phyloP scores from a whole-genome alignment of 352 stramenopile species.

The Pythium coloratum region DNA sequence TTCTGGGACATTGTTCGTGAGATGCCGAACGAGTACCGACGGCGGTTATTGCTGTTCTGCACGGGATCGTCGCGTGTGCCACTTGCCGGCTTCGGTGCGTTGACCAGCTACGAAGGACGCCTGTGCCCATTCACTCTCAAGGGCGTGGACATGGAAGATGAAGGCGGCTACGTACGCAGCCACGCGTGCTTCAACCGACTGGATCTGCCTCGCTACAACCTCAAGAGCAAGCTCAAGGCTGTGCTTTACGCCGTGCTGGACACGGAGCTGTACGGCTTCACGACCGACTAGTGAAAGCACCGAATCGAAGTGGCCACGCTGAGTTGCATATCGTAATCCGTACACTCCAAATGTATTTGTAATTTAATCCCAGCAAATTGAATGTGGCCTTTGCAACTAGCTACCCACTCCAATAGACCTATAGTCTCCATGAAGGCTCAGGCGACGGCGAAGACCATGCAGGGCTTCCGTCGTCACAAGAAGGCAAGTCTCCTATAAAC shows the following conservation, averaged over 20 bases:
- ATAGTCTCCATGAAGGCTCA: background rate
- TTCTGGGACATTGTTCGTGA: conserved; percentile 83
- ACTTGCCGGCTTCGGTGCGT: conserved; percentile 47
- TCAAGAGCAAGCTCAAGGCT: conserved; percentile 82
- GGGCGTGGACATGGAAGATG: conserved; percentile 28
- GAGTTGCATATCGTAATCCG: conserved; percentile 4
- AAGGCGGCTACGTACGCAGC: conserved; percentile 52
- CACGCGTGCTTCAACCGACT: conserved; percentile 89
- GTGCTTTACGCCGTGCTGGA: conserved; percentile 71
- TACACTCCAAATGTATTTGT: background rate
- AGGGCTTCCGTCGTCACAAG: too few species aligned
- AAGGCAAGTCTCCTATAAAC: too few species aligned
- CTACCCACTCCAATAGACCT: too few species aligned
- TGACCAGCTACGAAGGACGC: conserved; percentile 63
- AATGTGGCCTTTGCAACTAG: background rate
- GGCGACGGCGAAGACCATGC: too few species aligned
- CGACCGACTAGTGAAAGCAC: conserved; percentile 28
- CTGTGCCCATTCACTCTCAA: conserved; percentile 65
- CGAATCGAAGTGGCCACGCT: background rate
- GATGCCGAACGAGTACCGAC: conserved; percentile 53
- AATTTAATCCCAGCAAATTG: conserved; percentile 12
- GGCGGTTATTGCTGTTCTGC: conserved; percentile 61
- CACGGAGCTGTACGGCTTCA: conserved; percentile 74
- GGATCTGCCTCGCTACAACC: conserved; percentile 94
- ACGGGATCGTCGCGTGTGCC: conserved; percentile 70